Base-by-base conservation (phyloP, 306 rosid species). In the Quillaja saponaria region DNA sequence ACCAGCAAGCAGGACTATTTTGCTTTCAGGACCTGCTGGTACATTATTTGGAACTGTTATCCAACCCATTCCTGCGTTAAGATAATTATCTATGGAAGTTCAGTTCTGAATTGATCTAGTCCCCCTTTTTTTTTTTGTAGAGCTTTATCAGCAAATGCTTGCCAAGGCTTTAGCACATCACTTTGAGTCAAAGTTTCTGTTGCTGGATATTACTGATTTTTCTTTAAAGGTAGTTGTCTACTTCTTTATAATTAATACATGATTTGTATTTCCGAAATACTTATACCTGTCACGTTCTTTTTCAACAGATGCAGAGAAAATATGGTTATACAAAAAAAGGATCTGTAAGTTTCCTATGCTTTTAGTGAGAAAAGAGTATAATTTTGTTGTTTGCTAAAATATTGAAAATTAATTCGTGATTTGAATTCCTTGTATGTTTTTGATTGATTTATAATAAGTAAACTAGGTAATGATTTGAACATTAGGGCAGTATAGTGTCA, bases 1-100 rank as follows among this genome's bases (percentile, higher is more conserved):
- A 47, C 95, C 89, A 2, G 98, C 94, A 28, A 92, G 96, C 73
- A 73, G 86, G 61, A 79, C 88, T 49, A 92, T 92, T 74, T 71
- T 92, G 87, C 95, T 92, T 3, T 84, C 94, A 21, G 98, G 98
- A 78, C 95, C 88, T 14, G 71, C 87, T 33, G 96, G 98, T 92
- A 78, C 17, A 66, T 71, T 39, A 28, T 58, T 13, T 18, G n/a
- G 16, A 40, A 34, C 39, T 57, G 54, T 51, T 44, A 34, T 44
- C 25, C 10, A 28, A 17, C 31, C 31, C 31, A 25, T 25, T 50
- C 34, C 38, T 25, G 33, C 39, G 12, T 13, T 25, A 28, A 12
- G 13, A 55, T 42, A 19, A 37, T 47, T 62, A 3, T 59, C 20
- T 31, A 33, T 48, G 10, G 10, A 35, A 21, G 10, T 44, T 40